Conservation (phyloP, 176 grass and related monocot genomes). For the Aegilops speltoides region DNA sequence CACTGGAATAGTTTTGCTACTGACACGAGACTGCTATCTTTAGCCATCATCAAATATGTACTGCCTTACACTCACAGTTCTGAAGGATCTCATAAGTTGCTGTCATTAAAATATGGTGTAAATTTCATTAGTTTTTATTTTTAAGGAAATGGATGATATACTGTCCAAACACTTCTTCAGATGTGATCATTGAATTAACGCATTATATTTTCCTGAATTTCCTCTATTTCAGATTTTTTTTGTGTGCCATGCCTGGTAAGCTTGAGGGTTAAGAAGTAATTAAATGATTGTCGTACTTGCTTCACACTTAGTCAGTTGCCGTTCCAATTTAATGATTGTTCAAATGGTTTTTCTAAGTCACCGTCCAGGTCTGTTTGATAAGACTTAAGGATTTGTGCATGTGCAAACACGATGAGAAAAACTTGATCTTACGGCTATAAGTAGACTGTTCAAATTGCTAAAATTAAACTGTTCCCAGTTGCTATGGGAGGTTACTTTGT, state of each 20-base stretch:
- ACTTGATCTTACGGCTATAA: not conserved
- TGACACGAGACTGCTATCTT: not conserved
- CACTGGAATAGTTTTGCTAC: not conserved
- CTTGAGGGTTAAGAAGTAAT: not conserved
- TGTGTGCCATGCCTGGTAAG: not conserved
- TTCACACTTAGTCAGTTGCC: not conserved
- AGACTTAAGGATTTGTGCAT: not conserved
- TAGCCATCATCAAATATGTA: not conserved
- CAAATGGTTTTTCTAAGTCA: not conserved
- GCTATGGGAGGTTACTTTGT: not conserved
- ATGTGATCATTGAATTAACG: not conserved
- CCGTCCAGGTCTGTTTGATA: not conserved
- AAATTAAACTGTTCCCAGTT: not conserved
- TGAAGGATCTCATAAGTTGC: not conserved
- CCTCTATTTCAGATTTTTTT: not conserved
- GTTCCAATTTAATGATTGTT: not conserved
- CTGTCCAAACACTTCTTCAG: not conserved
- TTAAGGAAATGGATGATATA: not conserved
- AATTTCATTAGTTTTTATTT: not conserved
- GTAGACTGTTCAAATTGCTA: not conserved
- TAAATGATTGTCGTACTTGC: not conserved
- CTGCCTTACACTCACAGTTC: not conserved
- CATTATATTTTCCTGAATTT: not conserved
- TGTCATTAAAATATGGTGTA: conserved; percentile 11
- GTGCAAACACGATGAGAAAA: too few species aligned